Evolutionary conservation across 805 yeast species (phyloP), one percentile per base, ranked within the genome.

Genomic region (Candida rishiriensis): DNA sequence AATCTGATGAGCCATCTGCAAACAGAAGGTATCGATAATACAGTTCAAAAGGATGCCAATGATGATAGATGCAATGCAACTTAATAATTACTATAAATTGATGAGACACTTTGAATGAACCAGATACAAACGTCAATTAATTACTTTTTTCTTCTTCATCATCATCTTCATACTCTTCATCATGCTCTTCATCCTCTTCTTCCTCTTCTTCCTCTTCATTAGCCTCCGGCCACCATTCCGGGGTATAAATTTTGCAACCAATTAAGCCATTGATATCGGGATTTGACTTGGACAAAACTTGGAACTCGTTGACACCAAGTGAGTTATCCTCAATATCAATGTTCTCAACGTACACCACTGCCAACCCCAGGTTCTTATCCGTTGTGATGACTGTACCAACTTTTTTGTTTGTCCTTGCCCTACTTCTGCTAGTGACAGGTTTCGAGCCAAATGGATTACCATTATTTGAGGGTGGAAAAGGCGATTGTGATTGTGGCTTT

Each of bases 141-240:
- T 21, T 21, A 7, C 4, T 21, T 7, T 35, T 7, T 35, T 17
- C 38, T 7, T 35, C 13, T 35, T 17, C 38, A 35, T 16, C 26
- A 4, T 35, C 38, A 9, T 13, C 16, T 17, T 13, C 21, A 10
- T 21, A 34, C 32, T 34, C 33, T n/a, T 39, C 44, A 14, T 28
- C 30, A 13, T n/a, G n/a, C n/a, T n/a, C n/a, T n/a, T 41, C 50
- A 6, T 42, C 44, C 4, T 39, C 45, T 29, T 47, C 48, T 16
- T 21, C 36, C 31, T 53, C 52, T 16, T 41, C 47, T 16, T 46
- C 56, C 35, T 53, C 59, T 16, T 53, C 47, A 3, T 44, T 51
- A 34, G 60, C 62, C 35, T 62, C 68, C 0, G 89, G 89, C 89
- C 91, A 85, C 90, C 91, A 85, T 40, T 74, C 81, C 0, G 95